Evolutionary conservation across 2,329 filamentous ascomycete genomes (phyloP), one percentile per base, ranked within the genome.

Genomic region (Zarea fungicola): DNA sequence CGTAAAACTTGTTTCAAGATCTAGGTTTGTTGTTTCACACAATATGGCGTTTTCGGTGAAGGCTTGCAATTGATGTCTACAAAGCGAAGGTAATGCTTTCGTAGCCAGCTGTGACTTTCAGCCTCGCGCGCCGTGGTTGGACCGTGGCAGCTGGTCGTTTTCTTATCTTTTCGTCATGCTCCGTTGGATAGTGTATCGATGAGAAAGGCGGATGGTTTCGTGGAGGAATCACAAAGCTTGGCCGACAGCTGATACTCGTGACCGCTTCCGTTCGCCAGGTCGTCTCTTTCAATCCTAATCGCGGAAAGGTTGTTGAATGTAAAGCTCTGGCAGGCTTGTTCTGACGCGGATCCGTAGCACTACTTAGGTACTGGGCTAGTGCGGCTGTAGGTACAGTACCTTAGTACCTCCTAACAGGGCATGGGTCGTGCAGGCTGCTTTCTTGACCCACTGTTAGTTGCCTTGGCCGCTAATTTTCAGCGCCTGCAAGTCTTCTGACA

Each of bases 151-250:
- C 49, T 48, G 32, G 23, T 44, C 13, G 32, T 26, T 26, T 35
- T 42, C 40, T 31, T 51, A 48, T 51, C 39, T 26, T 32, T 37
- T 23, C 32, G 36, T 34, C 49, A 47, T 51, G 39, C 49, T 48
- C 40, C 31, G 31, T 25, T 26, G 40, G 25, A 28, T 32, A 23
- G 18, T 4, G 26, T 18, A 26, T 40, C 26, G 18, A 16, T 32
- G 40, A n/a, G 41, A 25, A 34, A 16, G 26, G 8, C n/a, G n/a
- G n/a, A n/a, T n/a, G n/a, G n/a, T n/a, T 14, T 18, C 37, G 6
- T 13, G 2, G 14, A 21, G n/a, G 9, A 9, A 2, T 26, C 21
- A 11, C 10, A 22, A 7, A 4, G 22, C 29, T 48, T 37, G 28
- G 14, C 42, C 13, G n/a, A 28, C 22, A 25, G 23, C 13, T n/a